Conservation (phyloP, 1,284 basidiomycete species). For the Ustilago trichophora region DNA sequence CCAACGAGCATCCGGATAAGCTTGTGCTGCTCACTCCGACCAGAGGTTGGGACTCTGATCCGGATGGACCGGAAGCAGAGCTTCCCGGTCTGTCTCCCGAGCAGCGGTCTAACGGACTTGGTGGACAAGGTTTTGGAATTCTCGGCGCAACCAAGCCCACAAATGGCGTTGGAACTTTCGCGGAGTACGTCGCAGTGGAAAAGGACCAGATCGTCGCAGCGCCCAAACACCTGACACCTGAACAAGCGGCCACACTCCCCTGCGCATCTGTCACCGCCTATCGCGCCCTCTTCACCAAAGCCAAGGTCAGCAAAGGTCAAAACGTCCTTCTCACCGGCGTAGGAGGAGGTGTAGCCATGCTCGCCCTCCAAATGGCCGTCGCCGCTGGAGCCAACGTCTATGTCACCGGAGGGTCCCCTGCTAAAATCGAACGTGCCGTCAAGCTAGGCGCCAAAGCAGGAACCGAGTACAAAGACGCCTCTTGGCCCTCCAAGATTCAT, state of each 20-base stretch:
- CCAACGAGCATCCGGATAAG: slow-evolving; percentile 28
- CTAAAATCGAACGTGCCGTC: slow-evolving; percentile 77
- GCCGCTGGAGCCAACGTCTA: slow-evolving; percentile 81
- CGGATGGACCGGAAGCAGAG: slow-evolving; percentile 68
- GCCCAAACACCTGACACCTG: slow-evolving; percentile 76
- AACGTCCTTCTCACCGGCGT: slow-evolving; percentile 76
- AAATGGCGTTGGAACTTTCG: slow-evolving; percentile 73
- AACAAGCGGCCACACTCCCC: slow-evolving; percentile 79
- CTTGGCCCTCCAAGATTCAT: slow-evolving; percentile 75
- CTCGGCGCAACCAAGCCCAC: slow-evolving; percentile 54
- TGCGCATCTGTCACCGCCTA: slow-evolving; percentile 82
- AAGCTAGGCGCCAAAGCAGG: slow-evolving; percentile 80
- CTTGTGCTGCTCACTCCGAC: slow-evolving; percentile 78
- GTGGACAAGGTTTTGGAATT: slow-evolving; percentile 60
- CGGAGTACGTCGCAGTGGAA: slow-evolving; percentile 79
- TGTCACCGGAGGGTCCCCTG: slow-evolving; percentile 78
- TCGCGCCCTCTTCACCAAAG: slow-evolving; percentile 81
- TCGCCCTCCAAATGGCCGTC: slow-evolving; percentile 79
- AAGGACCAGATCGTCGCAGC: slow-evolving; percentile 75
- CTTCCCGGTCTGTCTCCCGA: slow-evolving; percentile 40
- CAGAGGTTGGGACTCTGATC: slow-evolving; percentile 78
- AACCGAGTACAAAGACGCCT: slow-evolving; percentile 77
- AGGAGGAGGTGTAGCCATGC: slow-evolving; percentile 78
- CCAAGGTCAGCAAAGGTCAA: slow-evolving; percentile 73
- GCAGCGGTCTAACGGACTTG: slow-evolving; percentile 34